phyloP scores from a whole-genome alignment of 768 basidiomycete genomes.

The Macrolepiota fuliginosa region DNA sequence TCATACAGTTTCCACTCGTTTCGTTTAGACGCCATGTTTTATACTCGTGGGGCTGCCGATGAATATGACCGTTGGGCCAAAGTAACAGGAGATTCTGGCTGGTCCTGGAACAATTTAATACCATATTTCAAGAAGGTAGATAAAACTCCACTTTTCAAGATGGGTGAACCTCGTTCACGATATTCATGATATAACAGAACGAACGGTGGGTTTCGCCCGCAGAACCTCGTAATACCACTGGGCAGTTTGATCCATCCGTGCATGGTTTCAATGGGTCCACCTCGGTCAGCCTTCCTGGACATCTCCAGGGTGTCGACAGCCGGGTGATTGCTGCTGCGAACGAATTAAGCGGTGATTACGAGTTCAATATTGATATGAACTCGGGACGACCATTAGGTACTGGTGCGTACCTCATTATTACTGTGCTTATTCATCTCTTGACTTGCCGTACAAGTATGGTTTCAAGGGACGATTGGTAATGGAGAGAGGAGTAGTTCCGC shows the following conservation, averaged over 20 bases:
- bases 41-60: slow-evolving; percentile 29
- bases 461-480: slow-evolving; percentile 22
- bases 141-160: background rate
- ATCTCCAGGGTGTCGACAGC: slow-evolving; percentile 25
- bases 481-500: slow-evolving; percentile 29
- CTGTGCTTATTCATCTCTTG: background rate
- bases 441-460: slow-evolving; percentile 14
- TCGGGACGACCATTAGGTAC: slow-evolving; percentile 29
- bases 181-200: slow-evolving; percentile 22
- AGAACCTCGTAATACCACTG: slow-evolving; percentile 34
- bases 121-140: slow-evolving; percentile 28
- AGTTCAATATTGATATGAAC: slow-evolving; percentile 25
- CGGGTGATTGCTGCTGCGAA: slow-evolving; percentile 28
- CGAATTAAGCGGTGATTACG: slow-evolving; percentile 25
- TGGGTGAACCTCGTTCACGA: background rate
- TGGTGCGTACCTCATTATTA: slow-evolving; percentile 17
- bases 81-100: slow-evolving; percentile 29
- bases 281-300: slow-evolving; percentile 30
- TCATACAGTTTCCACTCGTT: background rate
- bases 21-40: slow-evolving; percentile 28
- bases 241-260: slow-evolving; percentile 33
- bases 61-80: slow-evolving; percentile 24
- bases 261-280: slow-evolving; percentile 34
- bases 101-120: slow-evolving; percentile 31
- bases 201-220: slow-evolving; percentile 34